Conservation (phyloP, 495 filamentous ascomycete genomes). For the Lasiosphaeria ovina region DNA sequence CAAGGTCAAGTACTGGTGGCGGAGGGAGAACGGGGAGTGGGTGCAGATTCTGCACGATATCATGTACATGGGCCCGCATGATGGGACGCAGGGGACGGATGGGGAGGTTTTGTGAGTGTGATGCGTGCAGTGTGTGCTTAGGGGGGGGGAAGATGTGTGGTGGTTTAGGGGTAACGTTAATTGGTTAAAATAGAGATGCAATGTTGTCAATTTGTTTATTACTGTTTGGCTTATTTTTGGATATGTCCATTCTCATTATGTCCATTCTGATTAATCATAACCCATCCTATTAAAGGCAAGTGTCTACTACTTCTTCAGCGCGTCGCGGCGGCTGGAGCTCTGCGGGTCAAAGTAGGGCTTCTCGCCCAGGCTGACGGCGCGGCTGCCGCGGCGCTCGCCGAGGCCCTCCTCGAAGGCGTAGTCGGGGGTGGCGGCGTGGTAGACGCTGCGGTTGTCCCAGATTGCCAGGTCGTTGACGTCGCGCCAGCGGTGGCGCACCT, state of each 20-base stretch:
- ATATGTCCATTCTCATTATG: no score
- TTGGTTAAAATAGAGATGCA: no score
- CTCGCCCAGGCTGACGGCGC: constrained; percentile 67
- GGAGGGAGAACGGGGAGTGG: constrained; percentile 22
- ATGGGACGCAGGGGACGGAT: constrained; percentile 22
- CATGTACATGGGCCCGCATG: constrained; percentile 21
- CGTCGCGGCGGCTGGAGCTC: constrained; percentile 59
- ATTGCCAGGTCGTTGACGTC: constrained; percentile 65
- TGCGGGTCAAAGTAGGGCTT: constrained; percentile 64
- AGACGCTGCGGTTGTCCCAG: constrained; percentile 75
- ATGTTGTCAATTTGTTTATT: no score
- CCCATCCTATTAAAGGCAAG: no score
- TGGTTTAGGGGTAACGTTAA: no score
- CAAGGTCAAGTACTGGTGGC: constrained; percentile 29
- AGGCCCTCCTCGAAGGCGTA: constrained; percentile 53
- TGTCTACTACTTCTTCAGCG: constrained; percentile 37
- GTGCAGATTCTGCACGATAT: constrained; percentile 27
- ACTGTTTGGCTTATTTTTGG: no score
- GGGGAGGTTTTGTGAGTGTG: constrained; percentile 9
- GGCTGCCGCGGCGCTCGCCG: constrained; percentile 59
- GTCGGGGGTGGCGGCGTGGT: constrained; percentile 71
- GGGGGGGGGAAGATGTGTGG: no score
- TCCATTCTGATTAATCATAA: no score
- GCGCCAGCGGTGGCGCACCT: constrained; percentile 68
- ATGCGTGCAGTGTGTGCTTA: no score